Evolutionary conservation across 2,329 filamentous ascomycete species (phyloP).

Genomic region (Claviceps maximensis): DNA sequence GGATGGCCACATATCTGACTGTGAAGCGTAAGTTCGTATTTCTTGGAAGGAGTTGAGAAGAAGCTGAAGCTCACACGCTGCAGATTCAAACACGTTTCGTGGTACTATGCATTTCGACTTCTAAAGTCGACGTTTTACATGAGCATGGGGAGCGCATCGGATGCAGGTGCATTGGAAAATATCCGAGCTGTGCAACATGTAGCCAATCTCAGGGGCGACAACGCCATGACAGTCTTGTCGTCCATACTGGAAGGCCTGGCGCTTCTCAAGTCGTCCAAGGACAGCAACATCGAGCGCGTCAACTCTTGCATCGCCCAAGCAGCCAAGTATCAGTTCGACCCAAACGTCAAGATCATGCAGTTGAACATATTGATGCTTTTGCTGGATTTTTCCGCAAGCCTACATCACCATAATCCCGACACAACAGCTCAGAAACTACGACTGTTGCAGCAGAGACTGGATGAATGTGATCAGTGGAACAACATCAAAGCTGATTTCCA

Average conservation of each 20-base stretch:
- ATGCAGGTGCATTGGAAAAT: slow-evolving; percentile 53
- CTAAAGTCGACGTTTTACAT: slow-evolving; percentile 58
- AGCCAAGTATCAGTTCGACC: slow-evolving; percentile 55
- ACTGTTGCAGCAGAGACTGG: slow-evolving; percentile 47
- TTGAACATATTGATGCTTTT: slow-evolving; percentile 52
- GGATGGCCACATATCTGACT: slow-evolving; percentile 55
- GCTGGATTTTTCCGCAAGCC: slow-evolving; percentile 56
- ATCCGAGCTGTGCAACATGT: slow-evolving; percentile 48
- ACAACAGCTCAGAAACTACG: slow-evolving; percentile 46
- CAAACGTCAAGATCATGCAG: slow-evolving; percentile 50
- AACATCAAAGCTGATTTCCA: slow-evolving; percentile 34
- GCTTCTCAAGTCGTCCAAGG: slow-evolving; percentile 49
- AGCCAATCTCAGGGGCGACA: slow-evolving; percentile 47
- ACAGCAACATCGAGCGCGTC: slow-evolving; percentile 55
- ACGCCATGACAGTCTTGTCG: slow-evolving; percentile 50
- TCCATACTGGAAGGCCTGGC: slow-evolving; percentile 57
- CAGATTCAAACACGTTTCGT: slow-evolving; percentile 52
- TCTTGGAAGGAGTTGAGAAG: no score
- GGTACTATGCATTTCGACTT: slow-evolving; percentile 67
- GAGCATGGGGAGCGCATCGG: slow-evolving; percentile 44
- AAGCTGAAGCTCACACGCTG: neutral
- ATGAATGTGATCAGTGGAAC: slow-evolving; percentile 40
- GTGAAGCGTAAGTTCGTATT: slow-evolving; percentile 47
- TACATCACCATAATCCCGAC: slow-evolving; percentile 48
- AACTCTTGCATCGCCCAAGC: slow-evolving; percentile 63